Evolutionary conservation across 345 rosid species (phyloP), one percentile per base, ranked within the genome.

Genomic region (Lepidium sativum): DNA sequence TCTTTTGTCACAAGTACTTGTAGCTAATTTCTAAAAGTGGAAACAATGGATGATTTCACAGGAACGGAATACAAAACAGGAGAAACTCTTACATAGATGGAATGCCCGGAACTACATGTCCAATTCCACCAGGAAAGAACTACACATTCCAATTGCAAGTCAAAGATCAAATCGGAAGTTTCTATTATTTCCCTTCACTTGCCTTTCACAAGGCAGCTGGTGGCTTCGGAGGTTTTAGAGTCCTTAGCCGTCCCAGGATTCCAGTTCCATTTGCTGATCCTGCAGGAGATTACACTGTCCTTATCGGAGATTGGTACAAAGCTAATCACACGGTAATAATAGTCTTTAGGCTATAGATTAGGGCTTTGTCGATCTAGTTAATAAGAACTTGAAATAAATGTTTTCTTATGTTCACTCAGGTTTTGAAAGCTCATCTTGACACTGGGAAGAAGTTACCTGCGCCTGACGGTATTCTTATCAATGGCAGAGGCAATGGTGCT

Each of bases 391-490:
- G 0, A 6, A 5, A 6, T 27, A 5, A 27, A 25, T 23, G 9
- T 3, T 21, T 6, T 23, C 2, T 11, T 3, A 54, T 54, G 41
- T 7, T 35, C 23, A 2, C 60, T 37, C 66, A 94, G 99, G 73
- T 48, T 37, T 77, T 94, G 80, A 84, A 31, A 67, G 79, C 78
- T 23, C 60, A 37, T 8, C 80, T 94, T 44, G 95, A 94, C 52
- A 6, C 60, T 8, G 99, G 99, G 2, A 79, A 57, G 17, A 83
- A 77, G 77, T 65, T 94, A 16, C 96, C 97, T 14, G 68, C 74
- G 47, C 87, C 97, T 42, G 89, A 88, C 54, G 96, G 91, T 25
- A 80, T 94, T 65, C 92, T 94, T 74, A 88, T 94, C 78, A 94
- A 94, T 53, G 99, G 99, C 2, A 83, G 94, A 0, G 86, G 96